Percentiles rank a stretch among this genome's conserved stretches.
Evolutionary conservation across 2,329 filamentous ascomycete species (phyloP).

Genomic region (Grosmannia clavigera): DNA sequence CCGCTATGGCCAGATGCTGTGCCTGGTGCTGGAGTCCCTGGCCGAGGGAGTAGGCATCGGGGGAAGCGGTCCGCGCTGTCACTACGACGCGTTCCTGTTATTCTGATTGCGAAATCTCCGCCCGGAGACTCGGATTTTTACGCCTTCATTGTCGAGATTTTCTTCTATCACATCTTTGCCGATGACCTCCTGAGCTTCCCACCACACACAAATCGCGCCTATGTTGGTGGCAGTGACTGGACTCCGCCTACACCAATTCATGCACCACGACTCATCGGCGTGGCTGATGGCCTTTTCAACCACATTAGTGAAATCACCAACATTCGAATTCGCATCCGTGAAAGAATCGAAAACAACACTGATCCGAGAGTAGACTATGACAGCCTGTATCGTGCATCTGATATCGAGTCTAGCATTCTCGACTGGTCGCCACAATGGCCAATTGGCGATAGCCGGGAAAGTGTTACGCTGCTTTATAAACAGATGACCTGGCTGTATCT

Average conservation of each 20-base stretch:
- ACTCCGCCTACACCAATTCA: constrained; percentile 28
- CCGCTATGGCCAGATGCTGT: constrained; percentile 51
- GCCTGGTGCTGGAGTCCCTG: constrained; percentile 44
- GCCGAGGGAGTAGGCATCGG: constrained; percentile 42
- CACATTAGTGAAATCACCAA: constrained; percentile 69
- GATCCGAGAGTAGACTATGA: constrained; percentile 63
- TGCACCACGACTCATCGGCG: constrained; percentile 55
- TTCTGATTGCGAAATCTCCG: constrained; percentile 49
- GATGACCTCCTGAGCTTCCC: constrained; percentile 45
- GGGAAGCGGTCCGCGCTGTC: constrained; percentile 60
- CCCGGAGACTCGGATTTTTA: constrained; percentile 53
- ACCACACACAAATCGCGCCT: constrained; percentile 16
- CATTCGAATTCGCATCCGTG: constrained; percentile 61
- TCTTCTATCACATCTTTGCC: constrained; percentile 68
- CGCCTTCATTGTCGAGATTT: constrained; percentile 60
- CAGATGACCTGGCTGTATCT: constrained; percentile 56
- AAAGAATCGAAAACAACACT: constrained; percentile 46
- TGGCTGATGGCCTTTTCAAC: constrained; percentile 69
- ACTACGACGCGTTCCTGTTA: constrained; percentile 64
- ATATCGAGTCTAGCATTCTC: constrained; percentile 63
- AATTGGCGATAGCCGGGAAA: constrained; percentile 41
- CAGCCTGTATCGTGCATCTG: constrained; percentile 58
- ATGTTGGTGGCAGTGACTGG: constrained; percentile 31
- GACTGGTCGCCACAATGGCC: constrained; percentile 59
- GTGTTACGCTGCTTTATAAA: constrained; percentile 47